Evolutionary conservation across 495 filamentous ascomycete genomes (phyloP), one percentile per base, ranked within the genome.

Genomic region (Trichoderma reesei): DNA sequence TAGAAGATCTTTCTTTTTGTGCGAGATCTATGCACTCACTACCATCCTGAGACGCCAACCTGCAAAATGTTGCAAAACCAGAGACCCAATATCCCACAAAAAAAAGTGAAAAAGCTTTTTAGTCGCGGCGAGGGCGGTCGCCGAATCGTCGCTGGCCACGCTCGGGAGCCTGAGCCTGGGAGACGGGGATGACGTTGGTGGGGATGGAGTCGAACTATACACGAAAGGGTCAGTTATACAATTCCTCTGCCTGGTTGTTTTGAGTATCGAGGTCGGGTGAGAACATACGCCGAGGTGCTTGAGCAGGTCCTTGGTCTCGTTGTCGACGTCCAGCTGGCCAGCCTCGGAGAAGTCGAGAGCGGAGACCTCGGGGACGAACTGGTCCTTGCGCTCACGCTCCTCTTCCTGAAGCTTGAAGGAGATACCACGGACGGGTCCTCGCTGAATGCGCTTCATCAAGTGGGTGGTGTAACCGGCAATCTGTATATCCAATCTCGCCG

Each of bases 381-480:
- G 95, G 85, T 98, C 94, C 89, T 98, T 98, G 74, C 94, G 88
- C 84, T 98, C 94, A 83, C 94, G 89, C 85, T 98, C 94, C 83
- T 98, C 94, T 83, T 98, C 94, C 84, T 98, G 94, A 63, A 98
- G 88, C 87, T 98, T 98, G 91, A 98, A 98, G 78, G 95, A 98
- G 82, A 98, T 98, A 85, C 94, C 94, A 73, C 94, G 94, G 79
- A 98, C 94, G 67, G 94, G 94, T 59, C 94, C 94, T 78, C 94
- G 92, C 82, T 97, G 93, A 75, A 98, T 98, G 82, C 94, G 94
- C 85, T 96, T 96, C 94, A 98, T 80, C 77, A 91, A 77, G 74
- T 93, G 91, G 66, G 93, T 98, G 71, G 93, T 96, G 85, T 96
- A 98, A 72, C 94, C 94, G 74, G 94, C 94, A 83, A 98, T 97